Evolutionary conservation across 345 rosid genomes (phyloP).

Genomic region (Firmiana major): DNA sequence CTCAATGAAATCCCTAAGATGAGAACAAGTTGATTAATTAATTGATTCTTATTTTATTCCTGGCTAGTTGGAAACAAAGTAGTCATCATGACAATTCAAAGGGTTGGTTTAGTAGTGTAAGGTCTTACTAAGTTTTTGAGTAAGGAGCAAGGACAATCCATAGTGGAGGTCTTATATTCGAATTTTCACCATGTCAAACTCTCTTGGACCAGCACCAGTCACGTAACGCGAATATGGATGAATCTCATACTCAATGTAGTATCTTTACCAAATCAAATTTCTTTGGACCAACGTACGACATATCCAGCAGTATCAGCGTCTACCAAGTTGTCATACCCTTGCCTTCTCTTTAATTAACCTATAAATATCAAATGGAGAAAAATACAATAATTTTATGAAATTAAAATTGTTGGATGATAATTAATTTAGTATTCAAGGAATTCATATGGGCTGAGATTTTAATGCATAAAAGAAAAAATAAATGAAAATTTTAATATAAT

Average conservation of each 20-base stretch:
- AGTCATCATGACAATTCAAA: too few species aligned
- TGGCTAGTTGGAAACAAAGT: not conserved
- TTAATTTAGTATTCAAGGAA: not conserved
- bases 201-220: too few species aligned
- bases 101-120: too few species aligned
- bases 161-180: too few species aligned
- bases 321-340: not conserved
- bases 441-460: not conserved
- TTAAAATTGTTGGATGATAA: not conserved
- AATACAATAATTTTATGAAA: not conserved
- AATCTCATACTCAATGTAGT: too few species aligned
- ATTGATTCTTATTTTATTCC: not conserved
- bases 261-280: too few species aligned
- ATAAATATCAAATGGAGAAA: not conserved
- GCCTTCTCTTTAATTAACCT: constrained; percentile 18
- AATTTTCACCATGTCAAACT: too few species aligned
- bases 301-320: not conserved
- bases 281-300: too few species aligned
- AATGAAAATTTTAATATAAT: not conserved
- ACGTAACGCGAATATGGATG: too few species aligned
- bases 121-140: too few species aligned
- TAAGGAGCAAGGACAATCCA: too few species aligned
- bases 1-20: not conserved
- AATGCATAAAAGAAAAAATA: not conserved
- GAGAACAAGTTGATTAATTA: not conserved